Conservation (phyloP, 768 basidiomycete species). For the Lactarius hengduanensis region DNA sequence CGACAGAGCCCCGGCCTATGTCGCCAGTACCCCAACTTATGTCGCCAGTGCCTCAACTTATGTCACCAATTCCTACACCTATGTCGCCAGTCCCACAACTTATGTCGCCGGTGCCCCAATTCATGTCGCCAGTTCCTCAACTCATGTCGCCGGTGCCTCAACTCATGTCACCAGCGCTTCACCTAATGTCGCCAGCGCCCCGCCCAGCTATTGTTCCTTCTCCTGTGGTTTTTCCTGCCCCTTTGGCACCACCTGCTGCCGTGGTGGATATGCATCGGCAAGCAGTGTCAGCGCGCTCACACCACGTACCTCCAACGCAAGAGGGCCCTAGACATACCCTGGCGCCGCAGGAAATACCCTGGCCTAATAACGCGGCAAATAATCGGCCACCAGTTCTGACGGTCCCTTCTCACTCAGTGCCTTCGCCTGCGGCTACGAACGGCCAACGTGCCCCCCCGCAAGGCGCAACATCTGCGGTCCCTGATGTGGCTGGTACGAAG, state of each 20-base stretch:
- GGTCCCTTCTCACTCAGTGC: constrained; percentile 10
- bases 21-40: background rate
- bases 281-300: background rate
- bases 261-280: constrained; percentile 7
- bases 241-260: constrained; percentile 12
- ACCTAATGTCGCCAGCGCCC: background rate
- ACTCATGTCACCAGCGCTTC: background rate
- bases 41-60: background rate
- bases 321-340: constrained; percentile 1
- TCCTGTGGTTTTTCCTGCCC: constrained; percentile 11
- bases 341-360: constrained; percentile 3
- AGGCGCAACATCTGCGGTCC: constrained; percentile 1
- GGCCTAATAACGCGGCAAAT: background rate
- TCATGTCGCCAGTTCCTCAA: background rate
- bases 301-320: constrained; percentile 1
- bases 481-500: constrained; percentile 12
- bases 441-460: constrained; percentile 18
- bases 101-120: background rate
- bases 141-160: background rate
- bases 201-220: constrained; percentile 20
- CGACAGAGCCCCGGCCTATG: constrained; percentile 19
- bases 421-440: constrained; percentile 6
- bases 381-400: constrained; percentile 3
- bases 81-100: background rate
- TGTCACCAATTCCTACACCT: background rate